Evolutionary conservation across 495 filamentous ascomycete genomes (phyloP).

Genomic region (Parathielavia appendiculata): DNA sequence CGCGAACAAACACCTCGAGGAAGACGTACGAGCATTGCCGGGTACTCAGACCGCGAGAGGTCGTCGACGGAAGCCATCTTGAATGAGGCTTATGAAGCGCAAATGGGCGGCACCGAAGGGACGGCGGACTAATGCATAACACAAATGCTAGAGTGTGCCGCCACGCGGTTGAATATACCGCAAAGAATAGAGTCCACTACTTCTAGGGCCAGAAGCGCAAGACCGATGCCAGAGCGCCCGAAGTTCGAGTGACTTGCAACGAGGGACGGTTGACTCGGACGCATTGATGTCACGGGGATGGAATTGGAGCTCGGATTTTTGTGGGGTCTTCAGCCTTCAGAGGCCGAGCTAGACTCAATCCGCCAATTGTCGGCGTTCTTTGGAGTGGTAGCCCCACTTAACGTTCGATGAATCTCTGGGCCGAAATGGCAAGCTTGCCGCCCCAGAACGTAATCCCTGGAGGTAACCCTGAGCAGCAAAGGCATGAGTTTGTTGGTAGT

Average conservation of each 20-base stretch:
- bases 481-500: too few relatives aligned
- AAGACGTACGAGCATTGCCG: slow-evolving; percentile 81
- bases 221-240: slow-evolving; percentile 4
- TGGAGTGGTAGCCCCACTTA: background rate
- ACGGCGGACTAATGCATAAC: slow-evolving; percentile 28
- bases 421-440: background rate
- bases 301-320: slow-evolving; percentile 21
- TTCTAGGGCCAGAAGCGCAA: background rate
- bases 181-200: slow-evolving; percentile 13
- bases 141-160: slow-evolving; percentile 10
- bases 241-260: slow-evolving; percentile 12
- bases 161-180: slow-evolving; percentile 6
- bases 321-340: slow-evolving; percentile 18
- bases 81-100: background rate
- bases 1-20: background rate
- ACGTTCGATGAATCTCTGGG: background rate
- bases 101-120: slow-evolving; percentile 12
- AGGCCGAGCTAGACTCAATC: slow-evolving; percentile 1
- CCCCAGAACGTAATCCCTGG: too few relatives aligned
- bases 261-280: slow-evolving; percentile 13
- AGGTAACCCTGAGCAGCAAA: too few relatives aligned
- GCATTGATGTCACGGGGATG: slow-evolving; percentile 30
- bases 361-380: slow-evolving; percentile 6
- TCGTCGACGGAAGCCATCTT: slow-evolving; percentile 51
- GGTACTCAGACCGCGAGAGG: slow-evolving; percentile 88